Conservation (phyloP, 257 asterid species). For the Coffea canephora region DNA sequence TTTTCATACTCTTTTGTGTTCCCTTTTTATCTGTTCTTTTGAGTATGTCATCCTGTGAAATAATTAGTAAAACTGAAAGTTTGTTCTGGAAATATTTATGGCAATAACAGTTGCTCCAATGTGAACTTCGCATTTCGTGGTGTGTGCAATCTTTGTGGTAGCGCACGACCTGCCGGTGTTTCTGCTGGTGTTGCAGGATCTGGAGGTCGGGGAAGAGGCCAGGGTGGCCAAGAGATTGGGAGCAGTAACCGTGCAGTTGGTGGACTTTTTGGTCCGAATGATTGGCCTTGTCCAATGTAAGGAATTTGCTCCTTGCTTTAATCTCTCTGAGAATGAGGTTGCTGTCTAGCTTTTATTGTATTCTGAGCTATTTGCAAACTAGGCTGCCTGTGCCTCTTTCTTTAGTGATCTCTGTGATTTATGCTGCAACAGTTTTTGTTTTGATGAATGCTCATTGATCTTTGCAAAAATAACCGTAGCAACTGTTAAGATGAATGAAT, state of each 20-base stretch:
- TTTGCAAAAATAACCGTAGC: not conserved
- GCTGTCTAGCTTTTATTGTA: not conserved
- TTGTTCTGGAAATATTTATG: constrained; percentile 11
- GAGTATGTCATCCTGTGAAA: constrained; percentile 8
- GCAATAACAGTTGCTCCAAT: constrained; percentile 81
- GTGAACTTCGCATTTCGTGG: constrained; percentile 99
- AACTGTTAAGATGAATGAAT: not conserved
- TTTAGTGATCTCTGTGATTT: not conserved
- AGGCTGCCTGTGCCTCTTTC: not conserved
- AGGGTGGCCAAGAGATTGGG: constrained; percentile 65
- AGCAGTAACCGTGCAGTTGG: constrained; percentile 60
- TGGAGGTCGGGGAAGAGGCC: constrained; percentile 93
- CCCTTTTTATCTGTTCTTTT: constrained; percentile 1
- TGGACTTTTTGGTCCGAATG: constrained; percentile 97
- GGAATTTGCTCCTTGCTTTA: constrained; percentile 16
- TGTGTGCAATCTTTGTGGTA: constrained; percentile 96
- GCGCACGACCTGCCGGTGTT: constrained; percentile 93
- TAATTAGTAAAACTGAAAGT: not conserved
- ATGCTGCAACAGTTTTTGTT: not conserved
- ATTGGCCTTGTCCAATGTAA: constrained; percentile 99
- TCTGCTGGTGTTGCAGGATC: constrained; percentile 69
- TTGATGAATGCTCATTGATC: not conserved
- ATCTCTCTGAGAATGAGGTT: not conserved
- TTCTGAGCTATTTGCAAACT: not conserved
- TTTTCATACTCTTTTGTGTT: constrained; percentile 53